Conservation (phyloP, 306 rosid genomes). For the Gynostemma pentaphyllum region DNA sequence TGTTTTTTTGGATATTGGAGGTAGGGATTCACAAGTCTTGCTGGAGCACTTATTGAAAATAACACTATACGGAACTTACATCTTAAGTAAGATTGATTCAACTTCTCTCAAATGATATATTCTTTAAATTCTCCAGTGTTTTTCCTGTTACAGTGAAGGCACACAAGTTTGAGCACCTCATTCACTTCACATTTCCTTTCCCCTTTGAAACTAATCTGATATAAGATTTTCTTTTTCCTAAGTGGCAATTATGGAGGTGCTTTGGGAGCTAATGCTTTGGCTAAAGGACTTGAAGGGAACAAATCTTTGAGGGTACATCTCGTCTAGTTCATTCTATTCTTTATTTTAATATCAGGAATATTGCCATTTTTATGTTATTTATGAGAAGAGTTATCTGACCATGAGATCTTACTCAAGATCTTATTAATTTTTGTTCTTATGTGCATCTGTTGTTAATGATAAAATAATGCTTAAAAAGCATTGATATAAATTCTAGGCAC, state of each 20-base stretch:
- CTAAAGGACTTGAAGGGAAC: slow-evolving; percentile 88
- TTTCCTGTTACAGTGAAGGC: neutral
- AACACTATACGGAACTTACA: slow-evolving; percentile 59
- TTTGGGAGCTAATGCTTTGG: slow-evolving; percentile 89
- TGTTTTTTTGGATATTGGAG: slow-evolving; percentile 41
- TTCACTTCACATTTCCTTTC: slow-evolving; percentile 16
- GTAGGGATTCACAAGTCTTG: slow-evolving; percentile 94
- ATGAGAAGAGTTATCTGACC: neutral
- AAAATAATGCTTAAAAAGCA: neutral
- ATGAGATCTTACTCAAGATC: no score
- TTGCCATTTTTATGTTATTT: neutral
- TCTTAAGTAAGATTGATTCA: slow-evolving; percentile 54
- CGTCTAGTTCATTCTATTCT: slow-evolving; percentile 14
- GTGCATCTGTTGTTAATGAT: neutral
- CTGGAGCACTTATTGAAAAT: slow-evolving; percentile 87
- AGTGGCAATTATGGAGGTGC: slow-evolving; percentile 99
- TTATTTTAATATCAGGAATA: neutral
- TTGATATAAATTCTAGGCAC: neutral
- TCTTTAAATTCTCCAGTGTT: neutral
- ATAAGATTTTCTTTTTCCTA: slow-evolving; percentile 20
- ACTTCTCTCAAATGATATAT: neutral
- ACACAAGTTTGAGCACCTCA: slow-evolving; percentile 2
- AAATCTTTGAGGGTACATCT: slow-evolving; percentile 70
- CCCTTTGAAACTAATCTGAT: slow-evolving; percentile 12
- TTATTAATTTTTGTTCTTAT: neutral